Conservation (phyloP, 106 monocot species). For the Iris macrosiphon region DNA sequence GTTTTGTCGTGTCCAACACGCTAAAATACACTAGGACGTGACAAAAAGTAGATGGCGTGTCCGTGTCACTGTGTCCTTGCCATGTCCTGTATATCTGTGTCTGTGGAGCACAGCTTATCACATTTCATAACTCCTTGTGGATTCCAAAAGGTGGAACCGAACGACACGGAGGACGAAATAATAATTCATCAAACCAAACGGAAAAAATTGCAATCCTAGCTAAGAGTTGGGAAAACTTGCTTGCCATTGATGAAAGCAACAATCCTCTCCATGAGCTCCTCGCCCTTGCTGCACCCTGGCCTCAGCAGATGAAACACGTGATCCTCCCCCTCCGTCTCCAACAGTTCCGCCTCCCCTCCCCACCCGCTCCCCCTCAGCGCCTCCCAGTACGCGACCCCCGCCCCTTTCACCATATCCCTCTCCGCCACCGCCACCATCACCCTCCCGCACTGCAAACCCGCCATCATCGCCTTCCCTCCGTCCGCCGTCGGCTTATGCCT, state of each 20-base stretch:
- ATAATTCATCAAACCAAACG: too few relatives aligned
- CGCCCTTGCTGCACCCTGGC: background rate
- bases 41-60: too few relatives aligned
- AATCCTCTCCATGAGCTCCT: constrained; percentile 1
- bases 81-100: too few relatives aligned
- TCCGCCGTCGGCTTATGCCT: constrained; percentile 2
- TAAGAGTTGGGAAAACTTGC: too few relatives aligned
- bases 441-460: constrained; percentile 1
- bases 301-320: constrained; percentile 1
- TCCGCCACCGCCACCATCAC: constrained; percentile 7
- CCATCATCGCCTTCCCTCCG: background rate
- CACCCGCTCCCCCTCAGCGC: constrained; percentile 11
- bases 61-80: too few relatives aligned
- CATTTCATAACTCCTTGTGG: too few relatives aligned
- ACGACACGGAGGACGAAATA: too few relatives aligned
- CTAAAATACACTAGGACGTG: too few relatives aligned
- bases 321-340: background rate
- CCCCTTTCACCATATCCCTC: background rate
- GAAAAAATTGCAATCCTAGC: too few relatives aligned
- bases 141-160: too few relatives aligned
- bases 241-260: constrained; percentile 6
- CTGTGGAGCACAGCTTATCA: too few relatives aligned
- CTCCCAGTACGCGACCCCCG: constrained; percentile 5
- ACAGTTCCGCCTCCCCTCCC: constrained; percentile 3
- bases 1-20: too few relatives aligned